Base-by-base conservation (phyloP, 2,329 filamentous ascomycete species). In the Sporothrix dimorphospora region DNA sequence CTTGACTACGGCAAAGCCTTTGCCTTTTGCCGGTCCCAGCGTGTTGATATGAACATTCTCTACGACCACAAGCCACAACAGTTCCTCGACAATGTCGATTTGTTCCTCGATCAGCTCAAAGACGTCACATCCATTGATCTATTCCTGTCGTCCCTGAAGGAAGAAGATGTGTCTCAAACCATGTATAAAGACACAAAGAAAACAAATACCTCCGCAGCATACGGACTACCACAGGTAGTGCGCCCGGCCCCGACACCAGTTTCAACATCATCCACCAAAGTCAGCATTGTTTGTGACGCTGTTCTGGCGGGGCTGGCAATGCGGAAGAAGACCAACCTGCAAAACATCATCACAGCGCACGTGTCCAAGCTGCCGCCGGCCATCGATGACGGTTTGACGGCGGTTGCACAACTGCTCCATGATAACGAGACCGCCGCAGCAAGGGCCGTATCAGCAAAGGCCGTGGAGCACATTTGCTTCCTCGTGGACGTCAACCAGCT, bases 31-130 rank as follows among this genome's bases (percentile, higher is more conserved):
- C 90, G 96, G 68, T 95, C 91, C 27, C 97, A 99, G 79, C 89
- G 97, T 76, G 96, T 99, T 0, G 96, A 99, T 78, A 94, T 98
- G 92, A 99, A 99, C 78, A 95, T 99, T 74, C 84, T 99, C 2
- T 95, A 97, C 78, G 96, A 99, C 78, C 93, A 98, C 81, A 90
- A 90, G n/a, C 94, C 95, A 0, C 86, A 90, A 49, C 92, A 97
- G 76, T 98, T 99, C 79, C 86, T 98, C 79, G 83, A 86, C 4
- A 92, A 90, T 75, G 88, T 97, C 12, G 85, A 86, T 0, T 81
- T 92, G 0, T 97, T 99, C 78, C 85, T 98, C 42, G 90, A 94
- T 21, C 94, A 99, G 79, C 85, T 99, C 53, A 90, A 91, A 76
- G 94, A 93, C 75, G 85, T 92, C 14, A 88, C 94, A 49, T 92